A percentile compares a stretch with the other conserved stretches of the same genome.
Evolutionary conservation across 2,329 filamentous ascomycete genomes (phyloP).

Genomic region (Aspergillus hiratsukae): DNA sequence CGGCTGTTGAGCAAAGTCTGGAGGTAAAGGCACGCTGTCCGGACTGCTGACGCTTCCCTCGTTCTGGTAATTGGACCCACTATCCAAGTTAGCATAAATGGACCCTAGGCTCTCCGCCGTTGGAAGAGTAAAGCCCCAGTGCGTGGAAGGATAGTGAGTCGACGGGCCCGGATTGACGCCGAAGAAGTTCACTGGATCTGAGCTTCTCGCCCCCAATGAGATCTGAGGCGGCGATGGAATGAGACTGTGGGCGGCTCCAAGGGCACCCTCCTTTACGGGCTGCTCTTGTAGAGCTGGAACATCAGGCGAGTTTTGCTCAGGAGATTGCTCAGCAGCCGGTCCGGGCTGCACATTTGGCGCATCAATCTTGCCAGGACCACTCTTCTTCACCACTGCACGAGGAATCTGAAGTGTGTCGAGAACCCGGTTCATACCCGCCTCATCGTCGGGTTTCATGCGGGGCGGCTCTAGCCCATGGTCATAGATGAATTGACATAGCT

Average conservation of each 20-base stretch:
- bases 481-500: slow-evolving; percentile 39
- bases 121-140: slow-evolving; percentile 34
- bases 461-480: slow-evolving; percentile 39
- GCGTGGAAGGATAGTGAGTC: slow-evolving; percentile 21
- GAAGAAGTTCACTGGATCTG: slow-evolving; percentile 18
- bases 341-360: background rate
- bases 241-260: background rate
- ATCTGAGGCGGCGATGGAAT: slow-evolving; percentile 12
- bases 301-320: slow-evolving; percentile 11
- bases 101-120: slow-evolving; percentile 34
- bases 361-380: background rate
- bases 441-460: slow-evolving; percentile 36
- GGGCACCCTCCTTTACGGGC: background rate
- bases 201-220: slow-evolving; percentile 8
- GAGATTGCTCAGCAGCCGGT: slow-evolving; percentile 3
- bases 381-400: slow-evolving; percentile 18
- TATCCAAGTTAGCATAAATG: slow-evolving; percentile 31
- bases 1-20: slow-evolving; percentile 25
- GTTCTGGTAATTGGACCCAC: slow-evolving; percentile 11
- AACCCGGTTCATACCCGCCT: slow-evolving; percentile 34
- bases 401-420: slow-evolving; percentile 34
- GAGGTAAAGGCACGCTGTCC: slow-evolving; percentile 22
- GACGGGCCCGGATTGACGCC: slow-evolving; percentile 18
- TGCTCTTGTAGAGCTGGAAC: slow-evolving; percentile 10
- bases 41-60: slow-evolving; percentile 22